A percentile compares a stretch with the other conserved stretches of the same genome.
These are phyloP conservation scores for Mucor mucedo DNA, from an alignment of 371 early-diverging fungal species.

Conservation along the genomic window DNA sequence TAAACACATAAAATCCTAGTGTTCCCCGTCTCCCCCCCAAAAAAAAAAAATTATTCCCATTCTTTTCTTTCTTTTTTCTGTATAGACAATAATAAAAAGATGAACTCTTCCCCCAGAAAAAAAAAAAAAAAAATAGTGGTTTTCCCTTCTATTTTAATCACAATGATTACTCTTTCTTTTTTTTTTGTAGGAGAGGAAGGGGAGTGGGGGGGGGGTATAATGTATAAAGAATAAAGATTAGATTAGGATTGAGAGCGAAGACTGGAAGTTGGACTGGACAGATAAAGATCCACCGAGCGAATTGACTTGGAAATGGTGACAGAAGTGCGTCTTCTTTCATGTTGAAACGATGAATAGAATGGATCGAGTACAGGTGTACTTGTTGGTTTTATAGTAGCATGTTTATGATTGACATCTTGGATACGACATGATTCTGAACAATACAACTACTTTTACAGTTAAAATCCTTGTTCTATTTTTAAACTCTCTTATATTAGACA, in stretches of 20 bases:
- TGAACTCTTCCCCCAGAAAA: too few relatives aligned
- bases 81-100: too few relatives aligned
- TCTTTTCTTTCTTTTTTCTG: not conserved
- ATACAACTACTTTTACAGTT: slow-evolving; percentile 19
- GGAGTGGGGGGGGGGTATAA: not conserved
- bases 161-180: not conserved
- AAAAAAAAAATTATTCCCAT: not conserved
- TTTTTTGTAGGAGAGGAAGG: not conserved
- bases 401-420: slow-evolving; percentile 25
- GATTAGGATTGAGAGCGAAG: slow-evolving; percentile 2
- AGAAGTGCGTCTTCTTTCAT: slow-evolving; percentile 26
- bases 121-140: too few relatives aligned
- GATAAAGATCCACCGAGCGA: slow-evolving; percentile 1
- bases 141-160: too few relatives aligned
- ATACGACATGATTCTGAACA: slow-evolving; percentile 36
- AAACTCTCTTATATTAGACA: not conserved
- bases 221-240: slow-evolving; percentile 1
- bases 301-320: slow-evolving; percentile 23
- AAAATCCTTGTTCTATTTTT: not conserved
- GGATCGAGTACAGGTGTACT: slow-evolving; percentile 31
- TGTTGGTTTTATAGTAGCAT: slow-evolving; percentile 9
- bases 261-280: slow-evolving; percentile 13
- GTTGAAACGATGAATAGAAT: slow-evolving; percentile 32
- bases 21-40: too few relatives aligned
- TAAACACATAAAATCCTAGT: not conserved